Evolutionary conservation across 192 early-diverging fungal species (phyloP).

Genomic region (Backusella circina): DNA sequence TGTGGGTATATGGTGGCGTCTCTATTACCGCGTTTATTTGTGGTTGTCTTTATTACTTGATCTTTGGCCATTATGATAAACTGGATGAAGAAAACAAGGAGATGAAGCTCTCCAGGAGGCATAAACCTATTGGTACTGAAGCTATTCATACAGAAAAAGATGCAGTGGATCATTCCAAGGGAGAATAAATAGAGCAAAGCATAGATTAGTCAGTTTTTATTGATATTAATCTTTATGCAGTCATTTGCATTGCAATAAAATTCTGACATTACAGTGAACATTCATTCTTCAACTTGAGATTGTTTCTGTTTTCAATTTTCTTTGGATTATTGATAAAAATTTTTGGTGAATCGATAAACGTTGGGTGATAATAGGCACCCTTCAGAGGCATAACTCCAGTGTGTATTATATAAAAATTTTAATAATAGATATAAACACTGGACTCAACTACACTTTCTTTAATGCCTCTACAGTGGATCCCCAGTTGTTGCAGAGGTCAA

Average conservation of each 20-base stretch:
- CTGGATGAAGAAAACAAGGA: slow-evolving; percentile 28
- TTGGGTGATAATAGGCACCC: no score
- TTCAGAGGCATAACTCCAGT: no score
- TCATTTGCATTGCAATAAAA: neutral
- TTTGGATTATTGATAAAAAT: no score
- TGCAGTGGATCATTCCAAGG: neutral
- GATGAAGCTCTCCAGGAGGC: neutral
- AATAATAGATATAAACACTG: no score
- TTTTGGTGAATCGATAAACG: no score
- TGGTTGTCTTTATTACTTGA: slow-evolving; percentile 47
- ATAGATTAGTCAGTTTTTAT: neutral
- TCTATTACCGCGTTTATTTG: slow-evolving; percentile 27
- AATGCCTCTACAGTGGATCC: no score
- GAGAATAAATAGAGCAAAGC: neutral
- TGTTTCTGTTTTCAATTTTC: no score
- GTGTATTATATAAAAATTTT: no score
- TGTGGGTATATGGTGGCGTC: slow-evolving; percentile 51
- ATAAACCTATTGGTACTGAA: neutral
- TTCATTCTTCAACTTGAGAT: no score
- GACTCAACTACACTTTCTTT: no score
- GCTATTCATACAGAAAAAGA: neutral
- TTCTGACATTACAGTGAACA: no score
- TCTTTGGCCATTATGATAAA: slow-evolving; percentile 57
- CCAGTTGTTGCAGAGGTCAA: no score
- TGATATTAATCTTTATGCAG: neutral